Conservation (phyloP, 2,329 filamentous ascomycete species). For the Colletotrichum lindemuthianum region DNA sequence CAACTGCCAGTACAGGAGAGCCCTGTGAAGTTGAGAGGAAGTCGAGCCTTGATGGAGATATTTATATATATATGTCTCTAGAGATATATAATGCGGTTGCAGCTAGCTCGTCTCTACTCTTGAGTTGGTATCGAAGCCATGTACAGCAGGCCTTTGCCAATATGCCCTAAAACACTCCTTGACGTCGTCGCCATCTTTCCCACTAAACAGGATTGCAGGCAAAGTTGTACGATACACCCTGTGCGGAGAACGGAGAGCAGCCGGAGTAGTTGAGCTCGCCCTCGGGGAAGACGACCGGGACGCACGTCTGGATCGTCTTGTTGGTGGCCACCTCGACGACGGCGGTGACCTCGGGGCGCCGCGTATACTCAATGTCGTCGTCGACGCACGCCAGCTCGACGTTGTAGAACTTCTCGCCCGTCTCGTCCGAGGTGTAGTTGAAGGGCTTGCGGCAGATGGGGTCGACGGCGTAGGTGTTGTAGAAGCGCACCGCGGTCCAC, state of each 20-base stretch:
- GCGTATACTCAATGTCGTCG: neutral
- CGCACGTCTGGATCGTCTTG: constrained; percentile 21
- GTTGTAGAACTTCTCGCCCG: constrained; percentile 18
- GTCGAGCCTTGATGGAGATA: too few species aligned
- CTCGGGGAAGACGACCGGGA: constrained; percentile 74
- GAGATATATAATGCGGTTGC: too few species aligned
- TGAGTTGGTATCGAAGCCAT: too few species aligned
- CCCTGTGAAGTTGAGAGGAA: too few species aligned
- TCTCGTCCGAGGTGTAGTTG: constrained; percentile 14
- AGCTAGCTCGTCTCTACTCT: too few species aligned
- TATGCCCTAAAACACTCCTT: too few species aligned
- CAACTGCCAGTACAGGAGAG: too few species aligned
- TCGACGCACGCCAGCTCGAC: constrained; percentile 29
- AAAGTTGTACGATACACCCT: constrained; percentile 4
- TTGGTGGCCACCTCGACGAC: constrained; percentile 20
- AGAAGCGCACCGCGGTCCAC: constrained; percentile 10
- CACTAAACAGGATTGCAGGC: neutral
- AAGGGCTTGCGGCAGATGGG: constrained; percentile 33
- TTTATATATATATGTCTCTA: too few species aligned
- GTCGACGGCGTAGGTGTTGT: constrained; percentile 15
- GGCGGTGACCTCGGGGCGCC: constrained; percentile 6
- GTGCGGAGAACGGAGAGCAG: neutral
- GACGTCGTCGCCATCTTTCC: too few species aligned
- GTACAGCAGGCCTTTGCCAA: too few species aligned
- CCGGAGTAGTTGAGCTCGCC: constrained; percentile 80